phyloP scores from a whole-genome alignment of 495 filamentous ascomycete genomes.

The Letharia columbiana region DNA sequence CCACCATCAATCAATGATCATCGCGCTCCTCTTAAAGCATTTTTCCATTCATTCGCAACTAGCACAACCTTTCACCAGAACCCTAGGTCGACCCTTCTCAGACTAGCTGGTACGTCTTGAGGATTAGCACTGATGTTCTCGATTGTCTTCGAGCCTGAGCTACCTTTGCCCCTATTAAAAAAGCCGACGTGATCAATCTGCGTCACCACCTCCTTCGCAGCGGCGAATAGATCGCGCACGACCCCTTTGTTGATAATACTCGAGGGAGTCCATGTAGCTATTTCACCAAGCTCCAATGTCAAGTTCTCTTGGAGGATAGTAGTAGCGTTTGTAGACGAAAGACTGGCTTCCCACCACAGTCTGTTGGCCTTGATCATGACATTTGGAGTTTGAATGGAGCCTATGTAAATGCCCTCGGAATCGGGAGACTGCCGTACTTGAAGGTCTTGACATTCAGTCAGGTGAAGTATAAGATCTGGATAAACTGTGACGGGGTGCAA shows the following conservation, averaged over 20 bases:
- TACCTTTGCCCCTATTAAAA: conserved; percentile 25
- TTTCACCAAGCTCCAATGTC: conserved; percentile 30
- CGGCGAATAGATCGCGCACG: conserved; percentile 27
- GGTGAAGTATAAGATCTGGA: conserved; percentile 31
- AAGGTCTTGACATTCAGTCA: conserved; percentile 39
- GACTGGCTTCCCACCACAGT: conserved; percentile 40
- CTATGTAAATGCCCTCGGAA: conserved; percentile 22
- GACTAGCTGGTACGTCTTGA: not conserved
- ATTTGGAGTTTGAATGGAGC: conserved; percentile 21
- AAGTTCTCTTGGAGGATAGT: conserved; percentile 28
- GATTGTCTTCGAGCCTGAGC: conserved; percentile 3
- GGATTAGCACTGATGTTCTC: not conserved
- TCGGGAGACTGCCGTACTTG: conserved; percentile 17
- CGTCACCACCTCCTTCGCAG: conserved; percentile 30
- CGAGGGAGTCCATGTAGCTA: conserved; percentile 23
- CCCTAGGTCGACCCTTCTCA: not conserved
- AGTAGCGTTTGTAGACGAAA: conserved; percentile 31
- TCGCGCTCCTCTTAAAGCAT: not conserved
- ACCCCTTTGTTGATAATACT: conserved; percentile 31
- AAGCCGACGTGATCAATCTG: conserved; percentile 35
- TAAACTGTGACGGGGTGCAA: conserved; percentile 12
- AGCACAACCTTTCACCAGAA: conserved; percentile 4
- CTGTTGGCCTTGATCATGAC: conserved; percentile 31
- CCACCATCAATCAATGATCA: not conserved
- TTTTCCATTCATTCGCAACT: not conserved